A percentile compares a stretch with the other conserved stretches of the same genome.
These are phyloP conservation scores for Pinus taeda DNA, from an alignment of 75 land plant genomes.

Conservation along the genomic window DNA sequence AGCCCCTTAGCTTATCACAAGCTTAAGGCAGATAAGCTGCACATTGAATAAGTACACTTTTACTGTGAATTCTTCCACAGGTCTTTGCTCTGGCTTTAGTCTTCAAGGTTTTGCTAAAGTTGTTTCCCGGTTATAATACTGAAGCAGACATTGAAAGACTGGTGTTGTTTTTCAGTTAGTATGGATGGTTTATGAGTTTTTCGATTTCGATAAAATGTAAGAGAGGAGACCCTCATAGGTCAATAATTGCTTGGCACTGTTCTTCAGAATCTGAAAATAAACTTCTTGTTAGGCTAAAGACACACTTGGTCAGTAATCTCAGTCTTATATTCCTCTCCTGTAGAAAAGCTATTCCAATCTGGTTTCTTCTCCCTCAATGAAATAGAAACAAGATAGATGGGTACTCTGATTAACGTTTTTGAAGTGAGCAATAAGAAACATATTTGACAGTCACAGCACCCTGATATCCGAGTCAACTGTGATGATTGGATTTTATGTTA, in stretches of 20 bases:
- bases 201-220: not conserved
- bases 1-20: no score
- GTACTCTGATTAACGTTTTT: no score
- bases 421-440: no score
- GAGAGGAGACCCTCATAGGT: conserved; percentile 1
- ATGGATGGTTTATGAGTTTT: not conserved
- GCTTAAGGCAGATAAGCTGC: no score
- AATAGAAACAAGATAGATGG: no score
- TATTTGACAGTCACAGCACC: no score
- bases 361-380: not conserved
- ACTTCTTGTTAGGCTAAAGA: not conserved
- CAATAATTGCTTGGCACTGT: not conserved
- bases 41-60: no score
- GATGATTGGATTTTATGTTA: no score
- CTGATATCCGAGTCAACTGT: no score
- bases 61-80: not conserved
- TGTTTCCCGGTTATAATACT: not conserved
- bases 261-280: not conserved
- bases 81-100: not conserved
- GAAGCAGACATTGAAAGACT: not conserved
- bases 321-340: not conserved
- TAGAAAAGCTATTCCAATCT: not conserved
- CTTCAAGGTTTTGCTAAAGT: not conserved
- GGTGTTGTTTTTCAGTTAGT: not conserved
- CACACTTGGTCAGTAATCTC: not conserved